phyloP scores from a whole-genome alignment of 495 filamentous ascomycete species.

The Aspergillus sclerotiicarbonarius region DNA sequence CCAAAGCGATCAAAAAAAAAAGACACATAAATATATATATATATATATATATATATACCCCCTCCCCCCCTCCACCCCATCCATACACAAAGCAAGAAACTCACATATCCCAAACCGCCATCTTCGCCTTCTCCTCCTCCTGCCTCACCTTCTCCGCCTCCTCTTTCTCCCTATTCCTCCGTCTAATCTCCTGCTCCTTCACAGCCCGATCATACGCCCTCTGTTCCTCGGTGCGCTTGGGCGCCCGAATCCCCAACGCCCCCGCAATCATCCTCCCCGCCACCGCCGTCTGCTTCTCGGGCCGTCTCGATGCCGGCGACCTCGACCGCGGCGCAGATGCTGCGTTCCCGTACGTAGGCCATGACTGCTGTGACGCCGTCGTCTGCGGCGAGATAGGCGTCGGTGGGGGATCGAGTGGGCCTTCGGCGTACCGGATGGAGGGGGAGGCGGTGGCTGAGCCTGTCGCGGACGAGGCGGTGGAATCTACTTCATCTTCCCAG shows the following conservation, averaged over 20 bases:
- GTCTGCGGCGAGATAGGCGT: constrained; percentile 58
- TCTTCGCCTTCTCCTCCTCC: constrained; percentile 68
- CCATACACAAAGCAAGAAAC: not conserved
- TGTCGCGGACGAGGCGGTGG: constrained; percentile 19
- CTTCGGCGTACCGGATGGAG: constrained; percentile 36
- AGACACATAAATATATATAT: constrained; percentile 3
- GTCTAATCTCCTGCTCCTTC: constrained; percentile 80
- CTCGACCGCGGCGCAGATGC: constrained; percentile 5
- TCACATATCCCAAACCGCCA: constrained; percentile 81
- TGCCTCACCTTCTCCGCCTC: constrained; percentile 59
- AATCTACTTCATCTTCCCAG: constrained; percentile 75
- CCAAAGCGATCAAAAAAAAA: constrained; percentile 9
- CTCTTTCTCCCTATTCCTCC: constrained; percentile 69
- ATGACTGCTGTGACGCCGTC: constrained; percentile 24
- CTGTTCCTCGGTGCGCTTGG: constrained; percentile 84
- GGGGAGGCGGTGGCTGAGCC: constrained; percentile 23
- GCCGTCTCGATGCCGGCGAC: constrained; percentile 42
- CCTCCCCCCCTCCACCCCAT: not conserved
- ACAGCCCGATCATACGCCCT: constrained; percentile 79
- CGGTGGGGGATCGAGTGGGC: constrained; percentile 54
- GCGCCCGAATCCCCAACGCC: constrained; percentile 78
- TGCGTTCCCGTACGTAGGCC: constrained; percentile 14
- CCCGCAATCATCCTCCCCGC: constrained; percentile 88
- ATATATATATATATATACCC: not conserved
- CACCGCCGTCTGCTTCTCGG: constrained; percentile 90